These are phyloP conservation scores for Rhipidocladum racemiflorum DNA, from an alignment of 176 grass and related monocot species.

Conservation along the genomic window DNA sequence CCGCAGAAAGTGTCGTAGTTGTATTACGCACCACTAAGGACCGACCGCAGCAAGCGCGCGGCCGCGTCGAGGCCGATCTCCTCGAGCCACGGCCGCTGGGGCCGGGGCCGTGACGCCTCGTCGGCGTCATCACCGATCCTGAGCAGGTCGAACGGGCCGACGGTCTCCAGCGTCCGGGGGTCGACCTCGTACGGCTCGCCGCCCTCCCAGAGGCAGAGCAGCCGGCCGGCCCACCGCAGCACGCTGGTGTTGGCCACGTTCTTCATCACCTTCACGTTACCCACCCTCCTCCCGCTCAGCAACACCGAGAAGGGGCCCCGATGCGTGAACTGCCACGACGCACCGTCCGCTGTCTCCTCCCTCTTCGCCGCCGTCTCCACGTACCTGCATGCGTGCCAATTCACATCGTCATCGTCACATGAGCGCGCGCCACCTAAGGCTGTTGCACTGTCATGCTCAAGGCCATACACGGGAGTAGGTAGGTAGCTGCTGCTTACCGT, in stretches of 20 bases:
- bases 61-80: conserved; percentile 57
- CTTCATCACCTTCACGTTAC: conserved; percentile 97
- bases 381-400: conserved; percentile 35
- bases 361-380: conserved; percentile 77
- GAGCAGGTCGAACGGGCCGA: conserved; percentile 62
- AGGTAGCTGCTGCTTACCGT: background rate
- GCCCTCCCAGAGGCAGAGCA: conserved; percentile 95
- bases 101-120: background rate
- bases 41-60: conserved; percentile 52
- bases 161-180: conserved; percentile 53
- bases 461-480: background rate
- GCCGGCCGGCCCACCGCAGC: conserved; percentile 58
- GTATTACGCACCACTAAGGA: conserved; percentile 46
- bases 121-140: background rate
- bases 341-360: conserved; percentile 54
- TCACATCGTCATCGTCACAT: background rate
- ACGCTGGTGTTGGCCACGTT: conserved; percentile 97
- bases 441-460: background rate
- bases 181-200: conserved; percentile 88
- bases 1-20: background rate
- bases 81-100: conserved; percentile 9
- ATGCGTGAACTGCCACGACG: conserved; percentile 80
- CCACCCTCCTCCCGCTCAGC: conserved; percentile 53
- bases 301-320: conserved; percentile 94
- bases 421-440: background rate